Percentiles rank a stretch among this genome's conserved stretches.
Conservation (phyloP, 202 grass and related monocot species). For the Zoysia matrella region DNA sequence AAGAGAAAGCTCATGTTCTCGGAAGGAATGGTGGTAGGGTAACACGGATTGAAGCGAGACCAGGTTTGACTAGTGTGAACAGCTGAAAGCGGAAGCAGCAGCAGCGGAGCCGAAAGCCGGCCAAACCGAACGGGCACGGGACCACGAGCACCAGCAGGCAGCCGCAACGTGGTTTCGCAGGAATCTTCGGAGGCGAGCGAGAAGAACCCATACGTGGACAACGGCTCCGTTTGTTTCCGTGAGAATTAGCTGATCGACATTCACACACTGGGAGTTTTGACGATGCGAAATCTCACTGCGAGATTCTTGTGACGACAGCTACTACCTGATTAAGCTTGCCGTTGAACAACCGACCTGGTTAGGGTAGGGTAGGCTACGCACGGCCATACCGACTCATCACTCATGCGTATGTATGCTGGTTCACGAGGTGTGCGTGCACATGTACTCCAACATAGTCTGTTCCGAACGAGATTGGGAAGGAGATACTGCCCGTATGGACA, state of each 20-base stretch:
- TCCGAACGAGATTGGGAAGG: too few species aligned
- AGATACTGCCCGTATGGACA: too few species aligned
- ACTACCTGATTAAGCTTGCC: background rate
- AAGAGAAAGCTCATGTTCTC: background rate
- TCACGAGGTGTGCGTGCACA: constrained; percentile 1
- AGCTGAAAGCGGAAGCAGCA: background rate
- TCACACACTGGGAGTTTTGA: background rate
- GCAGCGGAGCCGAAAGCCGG: background rate
- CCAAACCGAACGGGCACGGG: background rate
- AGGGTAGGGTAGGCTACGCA: background rate
- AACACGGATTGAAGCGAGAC: background rate
- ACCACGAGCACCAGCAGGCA: background rate
- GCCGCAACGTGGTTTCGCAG: background rate
- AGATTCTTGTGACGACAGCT: background rate
- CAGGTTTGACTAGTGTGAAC: constrained; percentile 23
- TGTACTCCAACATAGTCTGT: background rate
- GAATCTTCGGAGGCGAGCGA: constrained; percentile 25
- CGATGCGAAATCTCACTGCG: background rate
- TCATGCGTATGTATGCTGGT: background rate
- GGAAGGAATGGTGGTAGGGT: background rate
- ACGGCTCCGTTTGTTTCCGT: background rate
- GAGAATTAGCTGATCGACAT: background rate
- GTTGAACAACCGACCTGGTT: background rate
- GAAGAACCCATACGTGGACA: constrained; percentile 7
- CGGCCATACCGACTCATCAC: background rate